Conservation (phyloP, 2,329 filamentous ascomycete genomes). For the Pseudonectria buxi region DNA sequence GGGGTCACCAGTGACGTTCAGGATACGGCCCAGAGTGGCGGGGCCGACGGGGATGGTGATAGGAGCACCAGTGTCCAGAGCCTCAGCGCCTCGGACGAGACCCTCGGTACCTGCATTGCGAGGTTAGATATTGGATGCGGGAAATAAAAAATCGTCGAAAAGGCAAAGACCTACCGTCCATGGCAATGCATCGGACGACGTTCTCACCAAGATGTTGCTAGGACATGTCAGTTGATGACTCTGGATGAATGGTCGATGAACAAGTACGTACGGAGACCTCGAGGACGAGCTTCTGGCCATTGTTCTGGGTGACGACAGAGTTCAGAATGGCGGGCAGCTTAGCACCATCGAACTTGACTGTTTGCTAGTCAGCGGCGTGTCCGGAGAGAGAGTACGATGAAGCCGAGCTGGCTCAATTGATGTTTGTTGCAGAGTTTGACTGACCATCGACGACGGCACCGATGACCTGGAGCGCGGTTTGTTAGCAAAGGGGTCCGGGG, state of each 20-base stretch:
- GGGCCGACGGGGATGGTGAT: conserved; percentile 95
- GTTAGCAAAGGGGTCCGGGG: conserved; percentile 23
- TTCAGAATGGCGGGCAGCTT: conserved; percentile 97
- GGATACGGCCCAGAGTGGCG: conserved; percentile 94
- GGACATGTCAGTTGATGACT: conserved; percentile 31
- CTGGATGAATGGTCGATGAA: conserved; percentile 3
- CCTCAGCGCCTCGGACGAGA: conserved; percentile 88
- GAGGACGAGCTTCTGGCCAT: conserved; percentile 87
- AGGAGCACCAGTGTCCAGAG: conserved; percentile 82
- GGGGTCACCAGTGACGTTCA: conserved; percentile 99
- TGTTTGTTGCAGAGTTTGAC: conserved; percentile 31
- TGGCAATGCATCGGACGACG: conserved; percentile 99
- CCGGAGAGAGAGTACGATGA: neutral
- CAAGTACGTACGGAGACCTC: conserved; percentile 77
- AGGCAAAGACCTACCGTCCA: conserved; percentile 72
- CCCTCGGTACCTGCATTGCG: conserved; percentile 79
- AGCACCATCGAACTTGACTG: conserved; percentile 94
- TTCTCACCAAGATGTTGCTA: conserved; percentile 99
- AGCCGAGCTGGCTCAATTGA: conserved; percentile 3
- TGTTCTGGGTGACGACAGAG: conserved; percentile 86
- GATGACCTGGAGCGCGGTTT: conserved; percentile 73
- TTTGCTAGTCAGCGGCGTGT: conserved; percentile 23
- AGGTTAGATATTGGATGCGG: conserved; percentile 10
- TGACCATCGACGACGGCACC: conserved; percentile 98
- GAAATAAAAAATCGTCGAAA: conserved; percentile 13